Percentiles rank a stretch among this genome's conserved stretches.
These are phyloP conservation scores for Anisodus acutangulus DNA, from an alignment of 257 asterid species.

Conservation along the genomic window DNA sequence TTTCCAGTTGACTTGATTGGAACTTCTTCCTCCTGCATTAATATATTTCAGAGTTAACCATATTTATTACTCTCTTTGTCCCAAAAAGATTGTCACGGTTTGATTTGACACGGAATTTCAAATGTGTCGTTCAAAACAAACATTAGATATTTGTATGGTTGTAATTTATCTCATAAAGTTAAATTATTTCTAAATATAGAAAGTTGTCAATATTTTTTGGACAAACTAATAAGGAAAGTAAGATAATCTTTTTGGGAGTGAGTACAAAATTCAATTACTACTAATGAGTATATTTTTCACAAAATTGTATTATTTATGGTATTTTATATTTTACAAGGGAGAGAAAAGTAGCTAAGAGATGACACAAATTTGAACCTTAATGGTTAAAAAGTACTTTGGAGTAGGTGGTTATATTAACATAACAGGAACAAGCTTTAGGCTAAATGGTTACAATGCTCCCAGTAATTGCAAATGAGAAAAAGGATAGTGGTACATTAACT, in stretches of 20 bases:
- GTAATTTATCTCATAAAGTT: no score
- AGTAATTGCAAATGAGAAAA: neutral
- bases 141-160: no score
- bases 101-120: no score
- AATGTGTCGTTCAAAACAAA: no score
- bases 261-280: neutral
- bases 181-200: no score
- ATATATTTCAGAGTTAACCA: neutral
- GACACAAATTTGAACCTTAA: neutral
- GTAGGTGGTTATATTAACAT: neutral
- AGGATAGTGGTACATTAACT: neutral
- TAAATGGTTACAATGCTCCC: neutral
- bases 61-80: no score
- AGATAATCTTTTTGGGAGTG: no score
- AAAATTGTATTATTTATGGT: neutral
- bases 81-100: no score
- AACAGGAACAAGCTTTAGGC: neutral
- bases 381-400: neutral
- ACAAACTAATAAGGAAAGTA: no score
- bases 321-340: neutral
- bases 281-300: neutral
- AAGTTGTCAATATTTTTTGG: no score
- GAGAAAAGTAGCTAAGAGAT: neutral
- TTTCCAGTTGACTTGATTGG: conserved; percentile 28
- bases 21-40: conserved; percentile 32